A percentile compares a stretch with the other conserved stretches of the same genome.
phyloP scores from a whole-genome alignment of 2,329 filamentous ascomycete genomes.

The Xylariaceae sp. region DNA sequence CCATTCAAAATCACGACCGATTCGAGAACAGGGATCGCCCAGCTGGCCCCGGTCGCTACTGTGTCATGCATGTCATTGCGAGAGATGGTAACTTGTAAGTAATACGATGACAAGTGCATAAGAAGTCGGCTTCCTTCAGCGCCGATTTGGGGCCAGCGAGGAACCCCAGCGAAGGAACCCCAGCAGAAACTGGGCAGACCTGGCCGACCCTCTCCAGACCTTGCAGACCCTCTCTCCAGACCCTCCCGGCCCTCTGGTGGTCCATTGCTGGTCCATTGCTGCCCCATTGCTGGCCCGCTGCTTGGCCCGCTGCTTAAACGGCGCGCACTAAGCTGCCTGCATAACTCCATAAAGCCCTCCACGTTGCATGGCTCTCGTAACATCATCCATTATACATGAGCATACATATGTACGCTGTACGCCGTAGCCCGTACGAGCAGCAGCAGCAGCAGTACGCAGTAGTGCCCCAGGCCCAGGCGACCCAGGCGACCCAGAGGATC shows the following conservation, averaged over 20 bases:
- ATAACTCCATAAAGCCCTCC: constrained; percentile 9
- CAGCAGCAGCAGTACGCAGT: too few relatives aligned
- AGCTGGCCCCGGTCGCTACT: constrained; percentile 9
- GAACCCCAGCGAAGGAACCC: too few relatives aligned
- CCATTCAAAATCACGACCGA: background rate
- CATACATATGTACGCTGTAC: background rate
- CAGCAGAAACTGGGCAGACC: too few relatives aligned
- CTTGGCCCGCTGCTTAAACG: constrained; percentile 19
- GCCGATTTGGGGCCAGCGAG: constrained; percentile 1
- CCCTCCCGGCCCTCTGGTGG: too few relatives aligned
- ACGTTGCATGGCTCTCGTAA: constrained; percentile 9
- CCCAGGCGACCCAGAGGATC: too few relatives aligned
- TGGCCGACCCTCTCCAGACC: too few relatives aligned
- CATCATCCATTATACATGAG: constrained; percentile 9
- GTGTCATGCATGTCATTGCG: constrained; percentile 12
- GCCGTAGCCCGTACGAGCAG: too few relatives aligned
- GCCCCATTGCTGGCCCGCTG: too few relatives aligned
- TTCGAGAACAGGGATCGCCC: constrained; percentile 8
- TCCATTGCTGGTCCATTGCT: too few relatives aligned
- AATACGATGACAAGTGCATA: constrained; percentile 22
- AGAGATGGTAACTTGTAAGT: constrained; percentile 5
- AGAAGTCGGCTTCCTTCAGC: constrained; percentile 4
- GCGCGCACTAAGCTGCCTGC: constrained; percentile 11
- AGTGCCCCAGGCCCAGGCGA: too few relatives aligned
- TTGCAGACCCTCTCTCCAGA: too few relatives aligned